Evolutionary conservation across 2,329 filamentous ascomycete species (phyloP).

Genomic region (Ambrosiella cleistominuta): DNA sequence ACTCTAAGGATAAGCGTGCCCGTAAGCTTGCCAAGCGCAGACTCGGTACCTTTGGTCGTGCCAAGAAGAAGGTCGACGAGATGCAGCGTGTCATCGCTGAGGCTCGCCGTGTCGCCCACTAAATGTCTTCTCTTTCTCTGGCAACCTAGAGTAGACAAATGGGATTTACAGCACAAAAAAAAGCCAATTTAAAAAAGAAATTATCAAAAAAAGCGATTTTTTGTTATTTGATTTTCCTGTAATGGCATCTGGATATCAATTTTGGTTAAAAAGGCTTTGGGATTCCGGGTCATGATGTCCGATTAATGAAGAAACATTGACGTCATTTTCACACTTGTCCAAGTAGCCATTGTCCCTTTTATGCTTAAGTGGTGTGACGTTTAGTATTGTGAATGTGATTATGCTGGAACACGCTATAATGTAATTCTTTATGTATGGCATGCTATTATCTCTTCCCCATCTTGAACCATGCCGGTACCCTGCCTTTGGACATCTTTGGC

Average conservation of each 20-base stretch:
- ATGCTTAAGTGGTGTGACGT: not conserved
- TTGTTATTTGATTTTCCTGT: not conserved
- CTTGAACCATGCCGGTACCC: slow-evolving; percentile 54
- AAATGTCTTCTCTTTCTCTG: slow-evolving; percentile 21
- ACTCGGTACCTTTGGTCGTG: slow-evolving; percentile 95
- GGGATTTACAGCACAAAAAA: slow-evolving; percentile 12
- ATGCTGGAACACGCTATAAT: not conserved
- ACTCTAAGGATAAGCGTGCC: slow-evolving; percentile 98
- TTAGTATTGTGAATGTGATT: not conserved
- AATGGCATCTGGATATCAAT: not conserved
- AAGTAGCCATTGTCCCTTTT: not conserved
- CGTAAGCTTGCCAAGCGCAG: slow-evolving; percentile 99
- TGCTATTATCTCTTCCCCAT: slow-evolving; percentile 47
- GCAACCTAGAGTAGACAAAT: not conserved
- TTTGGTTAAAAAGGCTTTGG: not conserved
- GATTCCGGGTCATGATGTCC: slow-evolving; percentile 3
- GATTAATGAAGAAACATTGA: slow-evolving; percentile 2
- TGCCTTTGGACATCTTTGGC: slow-evolving; percentile 18
- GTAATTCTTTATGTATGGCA: not conserved
- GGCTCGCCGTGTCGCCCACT: slow-evolving; percentile 53
- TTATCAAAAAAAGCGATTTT: slow-evolving; percentile 2
- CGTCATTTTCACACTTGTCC: slow-evolving; percentile 1
- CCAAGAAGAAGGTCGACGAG: slow-evolving; percentile 99
- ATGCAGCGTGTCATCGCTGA: slow-evolving; percentile 96
- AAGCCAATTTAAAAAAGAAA: slow-evolving; percentile 11